Evolutionary conservation across 2,329 filamentous ascomycete genomes (phyloP), one percentile per base, ranked within the genome.

Genomic region (Phaeosphaeria sp.): DNA sequence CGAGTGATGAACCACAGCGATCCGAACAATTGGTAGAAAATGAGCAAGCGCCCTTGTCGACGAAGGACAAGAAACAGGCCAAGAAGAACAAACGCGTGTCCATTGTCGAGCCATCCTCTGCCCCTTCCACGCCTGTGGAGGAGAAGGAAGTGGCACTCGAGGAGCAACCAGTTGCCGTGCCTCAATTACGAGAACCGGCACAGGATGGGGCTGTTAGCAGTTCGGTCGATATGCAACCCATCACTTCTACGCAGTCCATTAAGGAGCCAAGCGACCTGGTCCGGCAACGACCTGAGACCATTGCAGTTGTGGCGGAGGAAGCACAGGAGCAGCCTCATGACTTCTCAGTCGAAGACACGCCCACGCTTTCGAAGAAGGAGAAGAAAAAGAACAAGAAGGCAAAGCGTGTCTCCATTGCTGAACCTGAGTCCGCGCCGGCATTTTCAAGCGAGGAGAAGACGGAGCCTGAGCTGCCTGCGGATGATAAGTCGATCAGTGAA

Each of bases 301-400:
- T 50, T 18, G 13, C 27, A 20, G 18, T 36, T n/a, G n/a, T 46
- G 23, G 3, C 50, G 2, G 52, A 50, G 20, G 43, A 51, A 22
- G 30, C 6, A 3, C 20, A 39, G 6, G 17, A 43, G 21, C 30
- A 41, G 33, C n/a, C 20, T 22, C n/a, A 42, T 22, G 18, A 50
- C 17, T 11, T 27, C 6, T 1, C 46, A n/a, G 44, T 50, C 20
- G 58, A 62, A 39, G 46, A 54, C 7, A 20, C 6, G 2, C 41
- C 41, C 2, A 11, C 41, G 41, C 41, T 43, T 43, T 43, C 41
- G 13, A 43, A 43, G 41, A 43, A 64, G 22, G 60, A 59, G 18
- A 66, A 65, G 30, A 67, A 64, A 48, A 66, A 69, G 46, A 57
- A 51, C 1, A 67, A 64, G 59, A 69, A 71, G 39, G 54, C 21